Conservation (phyloP, 2,329 filamentous ascomycete genomes). For the Beauveria sp. region DNA sequence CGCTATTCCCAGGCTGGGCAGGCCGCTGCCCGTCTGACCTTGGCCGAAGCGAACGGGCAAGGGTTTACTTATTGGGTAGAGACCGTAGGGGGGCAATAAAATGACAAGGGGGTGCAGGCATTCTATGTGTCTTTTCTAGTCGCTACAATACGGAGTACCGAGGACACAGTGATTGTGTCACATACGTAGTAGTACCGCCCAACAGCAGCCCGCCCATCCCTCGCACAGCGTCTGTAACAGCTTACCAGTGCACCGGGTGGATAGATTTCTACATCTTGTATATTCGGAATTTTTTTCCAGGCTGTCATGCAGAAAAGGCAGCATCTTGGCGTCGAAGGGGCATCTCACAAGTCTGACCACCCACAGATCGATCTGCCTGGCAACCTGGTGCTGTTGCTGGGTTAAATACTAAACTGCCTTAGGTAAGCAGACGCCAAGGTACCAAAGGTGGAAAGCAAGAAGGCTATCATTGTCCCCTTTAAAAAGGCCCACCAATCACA, state of each 20-base stretch:
- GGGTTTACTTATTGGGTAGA: too few relatives aligned
- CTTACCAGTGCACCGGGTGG: not conserved
- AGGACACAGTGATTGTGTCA: not conserved
- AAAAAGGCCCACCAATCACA: not conserved
- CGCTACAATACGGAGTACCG: not conserved
- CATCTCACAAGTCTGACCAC: not conserved
- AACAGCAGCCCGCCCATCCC: not conserved
- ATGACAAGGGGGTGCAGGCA: not conserved
- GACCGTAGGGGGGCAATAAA: too few relatives aligned
- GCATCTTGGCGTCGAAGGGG: not conserved
- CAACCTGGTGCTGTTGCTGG: not conserved
- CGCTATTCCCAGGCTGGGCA: constrained; percentile 1
- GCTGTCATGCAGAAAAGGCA: not conserved
- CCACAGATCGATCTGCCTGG: not conserved
- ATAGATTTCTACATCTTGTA: not conserved
- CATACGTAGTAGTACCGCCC: not conserved
- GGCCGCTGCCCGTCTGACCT: not conserved
- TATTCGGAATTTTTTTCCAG: too few relatives aligned
- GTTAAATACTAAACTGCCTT: too few relatives aligned
- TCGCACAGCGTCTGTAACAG: not conserved
- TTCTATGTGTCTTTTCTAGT: not conserved
- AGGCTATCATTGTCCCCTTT: not conserved
- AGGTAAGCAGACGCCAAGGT: too few relatives aligned
- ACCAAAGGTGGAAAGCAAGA: too few relatives aligned
- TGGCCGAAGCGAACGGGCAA: not conserved